Conservation (phyloP, 2,329 filamentous ascomycete genomes). For the Monosporascus cannonballus region DNA sequence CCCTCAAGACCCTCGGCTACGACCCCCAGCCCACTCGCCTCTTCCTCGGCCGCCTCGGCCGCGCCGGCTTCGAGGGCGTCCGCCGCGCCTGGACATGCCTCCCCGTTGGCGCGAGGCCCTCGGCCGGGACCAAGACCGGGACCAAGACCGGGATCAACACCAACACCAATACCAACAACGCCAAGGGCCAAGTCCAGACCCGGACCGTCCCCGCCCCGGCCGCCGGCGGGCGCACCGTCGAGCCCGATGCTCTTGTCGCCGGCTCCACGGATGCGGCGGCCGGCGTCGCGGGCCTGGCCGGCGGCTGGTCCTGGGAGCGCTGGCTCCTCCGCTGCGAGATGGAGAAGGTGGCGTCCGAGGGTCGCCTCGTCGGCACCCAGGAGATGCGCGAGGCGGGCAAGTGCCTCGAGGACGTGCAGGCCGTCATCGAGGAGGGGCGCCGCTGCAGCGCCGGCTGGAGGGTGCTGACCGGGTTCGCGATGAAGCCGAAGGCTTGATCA, state of each 20-base stretch:
- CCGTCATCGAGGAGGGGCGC: constrained; percentile 58
- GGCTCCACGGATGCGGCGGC: constrained; percentile 69
- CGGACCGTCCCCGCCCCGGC: neutral
- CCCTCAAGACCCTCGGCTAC: constrained; percentile 83
- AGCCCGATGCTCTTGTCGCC: constrained; percentile 56
- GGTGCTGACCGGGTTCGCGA: constrained; percentile 56
- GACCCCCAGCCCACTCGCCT: constrained; percentile 77
- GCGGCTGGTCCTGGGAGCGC: constrained; percentile 90
- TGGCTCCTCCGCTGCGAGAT: constrained; percentile 86
- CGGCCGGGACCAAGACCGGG: constrained; percentile 18
- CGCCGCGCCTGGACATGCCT: constrained; percentile 86
- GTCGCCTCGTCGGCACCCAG: constrained; percentile 46
- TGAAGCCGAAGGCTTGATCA: constrained; percentile 43
- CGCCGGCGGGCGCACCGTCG: constrained; percentile 38
- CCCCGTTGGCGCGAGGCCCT: constrained; percentile 62
- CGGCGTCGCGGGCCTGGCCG: constrained; percentile 73
- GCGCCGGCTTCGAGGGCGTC: constrained; percentile 71
- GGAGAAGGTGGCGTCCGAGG: constrained; percentile 69
- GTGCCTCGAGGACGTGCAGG: constrained; percentile 54
- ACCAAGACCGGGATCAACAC: no score
- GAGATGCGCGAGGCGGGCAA: constrained; percentile 51
- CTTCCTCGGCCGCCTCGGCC: constrained; percentile 69
- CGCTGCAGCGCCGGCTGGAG: constrained; percentile 53
- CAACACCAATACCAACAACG: constrained; percentile 18
- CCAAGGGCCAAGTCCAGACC: constrained; percentile 14